Conservation (phyloP, 2,329 filamentous ascomycete species). For the Xylariales sp. region DNA sequence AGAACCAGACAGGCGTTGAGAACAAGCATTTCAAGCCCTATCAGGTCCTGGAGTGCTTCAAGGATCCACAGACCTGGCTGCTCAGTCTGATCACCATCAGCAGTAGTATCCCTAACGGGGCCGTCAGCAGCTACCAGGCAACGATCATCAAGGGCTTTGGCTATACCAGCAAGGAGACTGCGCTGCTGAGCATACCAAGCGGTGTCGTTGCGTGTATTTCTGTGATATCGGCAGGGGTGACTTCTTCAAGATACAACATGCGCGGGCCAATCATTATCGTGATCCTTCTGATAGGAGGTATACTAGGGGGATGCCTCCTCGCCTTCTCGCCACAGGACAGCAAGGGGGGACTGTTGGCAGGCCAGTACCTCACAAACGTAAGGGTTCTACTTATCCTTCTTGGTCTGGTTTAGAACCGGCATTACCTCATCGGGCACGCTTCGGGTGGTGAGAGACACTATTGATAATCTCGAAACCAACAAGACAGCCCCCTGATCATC, state of each 20-base stretch:
- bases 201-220: slow-evolving; percentile 37
- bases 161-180: slow-evolving; percentile 35
- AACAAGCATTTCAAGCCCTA: slow-evolving; percentile 23
- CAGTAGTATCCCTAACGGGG: slow-evolving; percentile 30
- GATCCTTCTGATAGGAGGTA: slow-evolving; percentile 39
- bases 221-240: slow-evolving; percentile 32
- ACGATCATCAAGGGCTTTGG: slow-evolving; percentile 39
- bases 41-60: slow-evolving; percentile 19
- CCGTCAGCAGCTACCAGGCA: slow-evolving; percentile 35
- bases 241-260: slow-evolving; percentile 32
- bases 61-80: slow-evolving; percentile 21
- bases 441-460: no score
- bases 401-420: no score
- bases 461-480: no score
- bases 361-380: slow-evolving; percentile 39
- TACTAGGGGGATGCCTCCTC: slow-evolving; percentile 39
- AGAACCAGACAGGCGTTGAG: slow-evolving; percentile 23
- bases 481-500: no score
- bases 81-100: slow-evolving; percentile 17
- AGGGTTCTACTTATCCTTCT: no score
- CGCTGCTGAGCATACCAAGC: slow-evolving; percentile 38
- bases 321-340: slow-evolving; percentile 28
- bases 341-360: slow-evolving; percentile 37
- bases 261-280: slow-evolving; percentile 36
- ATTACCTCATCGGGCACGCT: no score